Evolutionary conservation across 768 basidiomycete genomes (phyloP).

Genomic region (Lentinula sp.): DNA sequence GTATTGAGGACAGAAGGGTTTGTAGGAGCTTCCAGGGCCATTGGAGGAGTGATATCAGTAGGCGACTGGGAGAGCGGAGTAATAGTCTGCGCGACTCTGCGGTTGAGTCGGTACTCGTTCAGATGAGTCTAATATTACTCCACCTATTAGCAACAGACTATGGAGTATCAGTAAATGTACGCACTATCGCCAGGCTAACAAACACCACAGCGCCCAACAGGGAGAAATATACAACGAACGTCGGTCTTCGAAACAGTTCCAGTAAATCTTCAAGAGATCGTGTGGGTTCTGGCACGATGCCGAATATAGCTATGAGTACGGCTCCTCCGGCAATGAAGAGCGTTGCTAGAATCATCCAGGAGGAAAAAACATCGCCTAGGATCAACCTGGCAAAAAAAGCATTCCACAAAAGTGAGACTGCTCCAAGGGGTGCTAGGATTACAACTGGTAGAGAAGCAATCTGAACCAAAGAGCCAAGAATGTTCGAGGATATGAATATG

Average conservation of each 20-base stretch:
- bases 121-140: slow-evolving; percentile 56
- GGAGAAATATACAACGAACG: slow-evolving; percentile 81
- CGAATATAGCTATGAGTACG: slow-evolving; percentile 84
- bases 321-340: slow-evolving; percentile 85
- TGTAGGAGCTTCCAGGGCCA: slow-evolving; percentile 29
- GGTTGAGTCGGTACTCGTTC: slow-evolving; percentile 56
- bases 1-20: slow-evolving; percentile 32
- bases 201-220: slow-evolving; percentile 57
- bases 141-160: neutral
- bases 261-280: slow-evolving; percentile 85
- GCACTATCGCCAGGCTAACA: slow-evolving; percentile 56
- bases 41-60: slow-evolving; percentile 25
- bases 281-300: slow-evolving; percentile 84
- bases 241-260: slow-evolving; percentile 61
- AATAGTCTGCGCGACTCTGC: slow-evolving; percentile 19
- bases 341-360: slow-evolving; percentile 83
- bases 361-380: slow-evolving; percentile 80
- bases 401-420: slow-evolving; percentile 91
- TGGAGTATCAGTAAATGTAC: slow-evolving; percentile 18
- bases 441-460: slow-evolving; percentile 93
- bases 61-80: slow-evolving; percentile 16
- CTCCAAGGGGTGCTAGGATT: slow-evolving; percentile 89
- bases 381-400: slow-evolving; percentile 84
- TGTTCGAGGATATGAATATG: slow-evolving; percentile 84
- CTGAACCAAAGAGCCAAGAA: slow-evolving; percentile 85